Evolutionary conservation across 2,329 filamentous ascomycete genomes (phyloP).

Genomic region (Phaeosphaeriaceae sp.): DNA sequence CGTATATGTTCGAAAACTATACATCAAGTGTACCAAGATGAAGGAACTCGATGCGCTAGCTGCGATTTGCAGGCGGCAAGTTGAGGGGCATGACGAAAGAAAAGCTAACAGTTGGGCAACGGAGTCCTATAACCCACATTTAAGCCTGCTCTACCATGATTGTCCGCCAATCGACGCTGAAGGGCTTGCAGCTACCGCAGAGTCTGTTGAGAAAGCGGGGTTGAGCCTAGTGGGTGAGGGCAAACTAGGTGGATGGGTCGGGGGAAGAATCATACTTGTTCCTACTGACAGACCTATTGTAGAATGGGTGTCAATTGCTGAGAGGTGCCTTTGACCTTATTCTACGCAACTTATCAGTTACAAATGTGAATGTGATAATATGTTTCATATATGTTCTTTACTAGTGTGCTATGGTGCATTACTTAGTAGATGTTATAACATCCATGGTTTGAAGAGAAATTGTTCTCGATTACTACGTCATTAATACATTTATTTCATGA

Average conservation of each 20-base stretch:
- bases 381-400: conserved; percentile 1
- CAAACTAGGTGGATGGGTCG: conserved; percentile 39
- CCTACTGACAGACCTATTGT: conserved; percentile 46
- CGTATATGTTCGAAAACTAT: conserved; percentile 50
- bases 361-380: neutral
- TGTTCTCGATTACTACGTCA: neutral
- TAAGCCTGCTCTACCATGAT: conserved; percentile 50
- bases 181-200: conserved; percentile 28
- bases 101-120: conserved; percentile 40
- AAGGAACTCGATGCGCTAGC: conserved; percentile 37
- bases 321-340: conserved; percentile 28
- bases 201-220: conserved; percentile 28
- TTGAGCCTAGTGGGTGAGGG: conserved; percentile 29
- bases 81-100: conserved; percentile 28
- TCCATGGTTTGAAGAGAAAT: neutral
- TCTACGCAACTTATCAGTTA: too few species aligned
- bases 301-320: conserved; percentile 47
- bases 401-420: conserved; percentile 8
- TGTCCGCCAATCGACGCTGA: conserved; percentile 28
- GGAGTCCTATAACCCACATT: conserved; percentile 47
- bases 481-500: conserved; percentile 53
- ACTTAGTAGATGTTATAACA: conserved; percentile 1
- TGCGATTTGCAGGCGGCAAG: conserved; percentile 31
- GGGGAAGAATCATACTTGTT: conserved; percentile 50
- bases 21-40: conserved; percentile 43